Evolutionary conservation across 75 land plant genomes (phyloP).

Genomic region (Pinus taeda): DNA sequence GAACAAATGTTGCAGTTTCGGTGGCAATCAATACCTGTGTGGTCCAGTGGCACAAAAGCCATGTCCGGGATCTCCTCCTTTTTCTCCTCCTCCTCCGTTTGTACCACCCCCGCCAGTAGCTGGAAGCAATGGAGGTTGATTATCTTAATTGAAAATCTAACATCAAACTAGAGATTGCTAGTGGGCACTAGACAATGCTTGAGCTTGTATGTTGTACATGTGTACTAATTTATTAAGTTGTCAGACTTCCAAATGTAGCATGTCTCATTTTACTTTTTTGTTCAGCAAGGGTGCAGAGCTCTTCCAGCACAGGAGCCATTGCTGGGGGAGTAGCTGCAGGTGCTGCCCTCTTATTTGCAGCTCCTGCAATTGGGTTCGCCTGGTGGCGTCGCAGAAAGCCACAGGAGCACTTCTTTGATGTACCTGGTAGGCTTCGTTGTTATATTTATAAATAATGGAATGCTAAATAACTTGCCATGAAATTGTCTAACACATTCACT

Average conservation of each 20-base stretch:
- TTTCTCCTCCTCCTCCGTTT: slow-evolving; percentile 81
- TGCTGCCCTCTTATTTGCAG: slow-evolving; percentile 78
- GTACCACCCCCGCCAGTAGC: slow-evolving; percentile 38
- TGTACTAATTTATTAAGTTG: background rate
- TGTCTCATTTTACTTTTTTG: background rate
- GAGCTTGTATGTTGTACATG: background rate
- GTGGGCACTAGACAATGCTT: background rate
- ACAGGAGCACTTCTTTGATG: slow-evolving; percentile 76
- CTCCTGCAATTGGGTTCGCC: slow-evolving; percentile 76
- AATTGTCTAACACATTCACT: background rate
- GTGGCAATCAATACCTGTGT: slow-evolving; percentile 50
- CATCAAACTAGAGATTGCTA: background rate
- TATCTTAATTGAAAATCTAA: background rate
- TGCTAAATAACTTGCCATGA: background rate
- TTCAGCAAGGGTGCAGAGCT: background rate
- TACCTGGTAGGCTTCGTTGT: slow-evolving; percentile 51
- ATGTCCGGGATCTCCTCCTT: slow-evolving; percentile 71
- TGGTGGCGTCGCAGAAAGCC: slow-evolving; percentile 75
- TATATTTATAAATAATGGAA: background rate
- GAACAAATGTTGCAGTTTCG: slow-evolving; percentile 48
- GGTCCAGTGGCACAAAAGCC: slow-evolving; percentile 67
- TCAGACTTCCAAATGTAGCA: background rate
- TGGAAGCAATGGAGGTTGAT: slow-evolving; percentile 10
- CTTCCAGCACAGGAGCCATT: slow-evolving; percentile 50
- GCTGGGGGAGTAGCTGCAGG: slow-evolving; percentile 89